phyloP scores from a whole-genome alignment of 306 rosid species.

The Cicer arietinum region DNA sequence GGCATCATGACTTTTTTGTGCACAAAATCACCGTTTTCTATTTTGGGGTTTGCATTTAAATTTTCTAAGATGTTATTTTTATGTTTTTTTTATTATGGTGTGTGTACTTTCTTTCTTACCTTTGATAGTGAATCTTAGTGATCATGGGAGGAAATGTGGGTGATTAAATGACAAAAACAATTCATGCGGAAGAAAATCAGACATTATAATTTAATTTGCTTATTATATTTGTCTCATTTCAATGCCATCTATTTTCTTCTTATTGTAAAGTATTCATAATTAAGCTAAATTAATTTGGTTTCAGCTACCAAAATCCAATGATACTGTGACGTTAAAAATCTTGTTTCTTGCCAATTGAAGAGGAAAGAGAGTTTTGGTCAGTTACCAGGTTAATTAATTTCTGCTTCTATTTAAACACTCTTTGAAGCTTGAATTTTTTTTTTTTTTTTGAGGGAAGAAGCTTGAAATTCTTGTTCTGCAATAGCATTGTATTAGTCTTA shows the following conservation, averaged over 20 bases:
- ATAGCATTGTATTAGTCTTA: not conserved
- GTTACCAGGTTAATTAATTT: conserved; percentile 35
- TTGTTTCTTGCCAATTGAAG: conserved; percentile 13
- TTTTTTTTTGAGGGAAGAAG: not conserved
- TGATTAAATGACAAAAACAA: conserved; percentile 8
- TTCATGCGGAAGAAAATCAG: conserved; percentile 13
- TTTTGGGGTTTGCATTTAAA: conserved; percentile 23
- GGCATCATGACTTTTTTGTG: not conserved
- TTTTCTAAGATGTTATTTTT: not conserved
- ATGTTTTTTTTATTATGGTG: not conserved
- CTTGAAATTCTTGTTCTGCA: conserved; percentile 18
- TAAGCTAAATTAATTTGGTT: conserved; percentile 19
- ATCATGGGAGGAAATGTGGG: conserved; percentile 4
- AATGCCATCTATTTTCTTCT: not conserved
- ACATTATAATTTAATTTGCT: conserved; percentile 12
- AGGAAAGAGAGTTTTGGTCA: not conserved
- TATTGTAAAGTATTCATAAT: conserved; percentile 9
- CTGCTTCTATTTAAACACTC: conserved; percentile 20
- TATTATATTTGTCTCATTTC: not conserved
- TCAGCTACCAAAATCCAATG: conserved; percentile 36
- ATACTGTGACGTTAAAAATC: conserved; percentile 26
- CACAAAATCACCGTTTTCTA: not conserved
- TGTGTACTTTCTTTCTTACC: not conserved
- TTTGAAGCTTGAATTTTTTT: not conserved
- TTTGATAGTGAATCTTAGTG: conserved; percentile 1